These are phyloP conservation scores for Psilocybe cubensis DNA, from an alignment of 768 basidiomycete genomes.

Conservation along the genomic window DNA sequence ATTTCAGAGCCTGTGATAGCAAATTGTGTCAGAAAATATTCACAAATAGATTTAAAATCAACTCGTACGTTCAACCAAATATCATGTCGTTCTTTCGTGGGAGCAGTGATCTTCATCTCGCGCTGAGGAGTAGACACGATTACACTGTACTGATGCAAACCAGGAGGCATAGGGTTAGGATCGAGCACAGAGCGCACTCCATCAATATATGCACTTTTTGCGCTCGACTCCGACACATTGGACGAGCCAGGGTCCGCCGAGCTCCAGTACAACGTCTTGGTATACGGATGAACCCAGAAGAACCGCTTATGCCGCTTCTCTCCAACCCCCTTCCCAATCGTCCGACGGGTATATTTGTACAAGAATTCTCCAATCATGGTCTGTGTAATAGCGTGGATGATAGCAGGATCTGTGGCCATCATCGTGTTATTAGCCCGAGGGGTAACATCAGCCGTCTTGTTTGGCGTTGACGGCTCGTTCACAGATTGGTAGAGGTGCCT, in stretches of 20 bases:
- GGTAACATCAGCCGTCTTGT: conserved; percentile 47
- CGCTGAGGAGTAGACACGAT: conserved; percentile 91
- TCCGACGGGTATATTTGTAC: conserved; percentile 93
- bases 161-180: conserved; percentile 95
- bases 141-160: conserved; percentile 90
- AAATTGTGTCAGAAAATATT: conserved; percentile 11
- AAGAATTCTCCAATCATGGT: conserved; percentile 99
- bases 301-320: conserved; percentile 91
- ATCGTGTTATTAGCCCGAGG: conserved; percentile 37
- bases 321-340: conserved; percentile 90
- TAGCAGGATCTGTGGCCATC: conserved; percentile 78
- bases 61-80: conserved; percentile 88
- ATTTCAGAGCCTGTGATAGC: conserved; percentile 77
- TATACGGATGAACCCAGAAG: conserved; percentile 99
- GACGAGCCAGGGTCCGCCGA: conserved; percentile 90
- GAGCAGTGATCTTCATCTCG: conserved; percentile 99
- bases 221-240: conserved; percentile 87
- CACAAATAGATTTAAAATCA: conserved; percentile 6
- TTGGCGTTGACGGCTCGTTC: conserved; percentile 45
- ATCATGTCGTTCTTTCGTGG: conserved; percentile 93
- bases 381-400: conserved; percentile 98
- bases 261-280: conserved; percentile 97
- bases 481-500: conserved; percentile 47
- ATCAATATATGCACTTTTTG: conserved; percentile 97
- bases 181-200: conserved; percentile 91